Percentiles rank a stretch among this genome's conserved stretches.
Evolutionary conservation across 2,329 filamentous ascomycete species (phyloP).

Genomic region (Hortaea sp.): DNA sequence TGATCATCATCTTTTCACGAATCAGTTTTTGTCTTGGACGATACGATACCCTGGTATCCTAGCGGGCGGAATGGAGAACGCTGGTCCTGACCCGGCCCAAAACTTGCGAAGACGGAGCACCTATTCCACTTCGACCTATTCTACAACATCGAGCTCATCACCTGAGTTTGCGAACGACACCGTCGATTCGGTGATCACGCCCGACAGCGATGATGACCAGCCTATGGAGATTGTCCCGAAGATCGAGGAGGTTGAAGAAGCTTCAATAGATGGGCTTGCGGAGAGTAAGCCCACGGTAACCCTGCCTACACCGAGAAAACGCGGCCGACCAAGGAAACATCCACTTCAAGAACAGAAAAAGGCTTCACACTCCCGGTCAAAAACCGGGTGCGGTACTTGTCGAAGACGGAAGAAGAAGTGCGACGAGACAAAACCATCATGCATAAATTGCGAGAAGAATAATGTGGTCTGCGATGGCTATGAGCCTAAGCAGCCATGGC

Average conservation of each 20-base stretch:
- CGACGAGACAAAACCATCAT: slow-evolving; percentile 39
- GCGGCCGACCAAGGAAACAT: slow-evolving; percentile 75
- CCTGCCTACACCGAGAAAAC: slow-evolving; percentile 33
- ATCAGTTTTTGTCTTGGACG: not conserved
- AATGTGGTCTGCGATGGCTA: slow-evolving; percentile 87
- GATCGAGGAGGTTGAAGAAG: slow-evolving; percentile 44
- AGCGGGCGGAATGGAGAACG: slow-evolving; percentile 1
- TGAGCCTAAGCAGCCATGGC: slow-evolving; percentile 77
- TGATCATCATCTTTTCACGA: not conserved
- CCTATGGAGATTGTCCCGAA: slow-evolving; percentile 36
- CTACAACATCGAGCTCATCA: slow-evolving; percentile 10
- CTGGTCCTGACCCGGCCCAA: slow-evolving; percentile 1
- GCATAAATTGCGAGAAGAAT: slow-evolving; percentile 86
- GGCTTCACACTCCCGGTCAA: slow-evolving; percentile 61
- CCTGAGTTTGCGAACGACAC: slow-evolving; percentile 8
- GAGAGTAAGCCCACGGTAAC: slow-evolving; percentile 18
- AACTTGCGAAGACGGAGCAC: slow-evolving; percentile 6
- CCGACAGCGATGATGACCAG: slow-evolving; percentile 14
- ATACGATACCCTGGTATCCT: not conserved
- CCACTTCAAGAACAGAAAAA: slow-evolving; percentile 56
- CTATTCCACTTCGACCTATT: slow-evolving; percentile 10
- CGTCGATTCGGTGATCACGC: slow-evolving; percentile 13
- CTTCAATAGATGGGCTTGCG: slow-evolving; percentile 24
- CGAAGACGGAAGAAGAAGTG: slow-evolving; percentile 53
- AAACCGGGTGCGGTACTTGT: slow-evolving; percentile 51